Base-by-base conservation (phyloP, 2,329 filamentous ascomycete genomes). In the Zopfia rhizophila region DNA sequence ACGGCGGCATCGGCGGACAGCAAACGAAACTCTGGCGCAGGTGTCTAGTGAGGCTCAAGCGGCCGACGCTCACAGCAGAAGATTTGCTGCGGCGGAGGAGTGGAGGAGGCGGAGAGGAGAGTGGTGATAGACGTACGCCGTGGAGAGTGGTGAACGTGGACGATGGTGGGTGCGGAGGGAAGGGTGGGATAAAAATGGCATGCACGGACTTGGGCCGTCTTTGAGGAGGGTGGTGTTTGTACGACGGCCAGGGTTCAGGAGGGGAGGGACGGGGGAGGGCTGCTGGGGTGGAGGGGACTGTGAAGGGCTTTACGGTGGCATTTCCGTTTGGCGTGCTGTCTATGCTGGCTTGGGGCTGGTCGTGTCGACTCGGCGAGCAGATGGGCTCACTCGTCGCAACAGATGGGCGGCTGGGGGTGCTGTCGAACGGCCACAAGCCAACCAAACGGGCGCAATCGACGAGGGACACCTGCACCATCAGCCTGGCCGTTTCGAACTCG, bases 241-340 rank as follows among this genome's bases (percentile, higher is more conserved):
- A 17, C 11, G 13, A 13, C 24, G n/a, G 37, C 21, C 29, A 29
- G 21, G 45, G 46, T 27, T 30, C 35, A 49, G 46, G 30, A 45
- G 25, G 38, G 40, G 40, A 31, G 19, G 28, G 36, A 14, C 36
- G 18, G 16, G 29, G 4, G 16, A 16, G 48, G 47, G 51, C 46
- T 46, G 47, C 46, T 54, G 45, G 57, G 25, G 50, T 56, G 46
- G 48, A 51, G 38, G 37, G n/a, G n/a, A n/a, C n/a, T n/a, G n/a
- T n/a, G n/a, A n/a, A n/a, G n/a, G n/a, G n/a, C n/a, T n/a, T n/a
- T n/a, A n/a, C n/a, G n/a, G n/a, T n/a, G n/a, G n/a, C n/a, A n/a
- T n/a, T n/a, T n/a, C n/a, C n/a, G n/a, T n/a, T n/a, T n/a, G n/a
- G n/a, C n/a, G n/a, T n/a, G n/a, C n/a, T n/a, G n/a, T n/a, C n/a